phyloP scores from a whole-genome alignment of 164 flowering plant species.

The Pachysandra terminalis region DNA sequence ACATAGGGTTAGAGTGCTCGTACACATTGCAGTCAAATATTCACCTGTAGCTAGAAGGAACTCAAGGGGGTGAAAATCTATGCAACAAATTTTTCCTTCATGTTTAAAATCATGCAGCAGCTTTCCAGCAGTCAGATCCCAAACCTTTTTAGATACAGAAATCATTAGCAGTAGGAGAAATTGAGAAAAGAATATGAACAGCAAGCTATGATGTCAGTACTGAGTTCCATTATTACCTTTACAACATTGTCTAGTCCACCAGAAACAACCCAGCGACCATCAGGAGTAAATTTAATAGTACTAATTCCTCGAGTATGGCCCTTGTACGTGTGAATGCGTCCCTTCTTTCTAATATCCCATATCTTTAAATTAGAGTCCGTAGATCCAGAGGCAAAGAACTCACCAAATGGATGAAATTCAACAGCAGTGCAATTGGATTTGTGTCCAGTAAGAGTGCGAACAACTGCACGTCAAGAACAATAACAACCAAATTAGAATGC shows the following conservation, averaged over 20 bases:
- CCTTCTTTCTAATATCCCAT: conserved; percentile 93
- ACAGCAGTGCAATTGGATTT: conserved; percentile 73
- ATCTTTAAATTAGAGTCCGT: conserved; percentile 69
- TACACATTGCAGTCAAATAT: neutral
- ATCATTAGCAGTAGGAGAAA: neutral
- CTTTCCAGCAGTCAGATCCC: conserved; percentile 97
- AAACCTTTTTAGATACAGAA: conserved; percentile 40
- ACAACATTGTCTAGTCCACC: conserved; percentile 83
- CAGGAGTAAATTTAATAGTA: conserved; percentile 74
- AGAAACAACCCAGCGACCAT: conserved; percentile 97
- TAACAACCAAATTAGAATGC: conserved; percentile 24
- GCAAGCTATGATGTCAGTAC: neutral
- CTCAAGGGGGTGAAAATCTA: conserved; percentile 88
- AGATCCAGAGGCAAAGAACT: conserved; percentile 90
- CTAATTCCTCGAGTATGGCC: conserved; percentile 73
- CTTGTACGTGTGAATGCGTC: conserved; percentile 88
- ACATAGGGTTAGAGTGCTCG: too few species aligned
- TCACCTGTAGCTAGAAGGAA: conserved; percentile 86
- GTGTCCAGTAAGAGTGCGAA: conserved; percentile 80
- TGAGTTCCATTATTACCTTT: conserved; percentile 45
- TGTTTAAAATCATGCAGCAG: conserved; percentile 87
- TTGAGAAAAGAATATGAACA: neutral
- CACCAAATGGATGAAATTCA: conserved; percentile 91
- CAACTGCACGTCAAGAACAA: conserved; percentile 69
- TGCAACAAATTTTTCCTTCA: conserved; percentile 65